A percentile compares a stretch with the other conserved stretches of the same genome.
These are phyloP conservation scores for Hemileccinum rubropunctum DNA, from an alignment of 768 basidiomycete species.

Conservation along the genomic window DNA sequence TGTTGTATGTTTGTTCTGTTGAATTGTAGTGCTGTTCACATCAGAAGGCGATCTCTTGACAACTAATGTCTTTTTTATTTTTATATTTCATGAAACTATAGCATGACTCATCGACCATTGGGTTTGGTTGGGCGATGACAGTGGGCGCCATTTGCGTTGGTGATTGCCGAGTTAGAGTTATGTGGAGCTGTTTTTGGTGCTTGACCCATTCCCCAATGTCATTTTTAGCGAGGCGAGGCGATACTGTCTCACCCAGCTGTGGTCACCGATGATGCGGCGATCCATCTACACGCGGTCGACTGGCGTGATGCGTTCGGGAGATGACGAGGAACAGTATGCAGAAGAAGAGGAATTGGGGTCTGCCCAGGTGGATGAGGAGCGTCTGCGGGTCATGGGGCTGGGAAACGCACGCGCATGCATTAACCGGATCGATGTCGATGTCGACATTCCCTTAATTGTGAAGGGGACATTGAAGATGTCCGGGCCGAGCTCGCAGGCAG, in stretches of 20 bases:
- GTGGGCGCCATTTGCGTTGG: conserved; percentile 92
- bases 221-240: conserved; percentile 44
- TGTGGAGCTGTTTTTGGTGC: too few species aligned
- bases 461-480: too few species aligned
- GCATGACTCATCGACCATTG: conserved; percentile 72
- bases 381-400: too few species aligned
- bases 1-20: conserved; percentile 57
- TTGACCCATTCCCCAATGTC: too few species aligned
- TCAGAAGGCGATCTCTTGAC: conserved; percentile 8
- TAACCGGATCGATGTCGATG: conserved; percentile 25
- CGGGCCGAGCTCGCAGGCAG: conserved; percentile 76
- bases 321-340: conserved; percentile 16
- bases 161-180: conserved; percentile 33
- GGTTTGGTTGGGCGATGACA: conserved; percentile 91
- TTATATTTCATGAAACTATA: conserved; percentile 30
- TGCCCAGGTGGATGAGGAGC: too few species aligned
- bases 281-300: conserved; percentile 36
- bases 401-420: conserved; percentile 37
- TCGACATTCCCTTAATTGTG: conserved; percentile 41
- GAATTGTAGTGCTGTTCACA: too few species aligned
- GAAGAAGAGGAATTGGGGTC: conserved; percentile 25
- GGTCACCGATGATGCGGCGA: not conserved
- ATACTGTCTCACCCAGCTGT: conserved; percentile 36
- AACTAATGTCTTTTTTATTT: conserved; percentile 1
- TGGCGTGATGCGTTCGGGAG: conserved; percentile 1